Conservation (phyloP, 1,139 yeast genomes). For the Neolecta irregularis region DNA sequence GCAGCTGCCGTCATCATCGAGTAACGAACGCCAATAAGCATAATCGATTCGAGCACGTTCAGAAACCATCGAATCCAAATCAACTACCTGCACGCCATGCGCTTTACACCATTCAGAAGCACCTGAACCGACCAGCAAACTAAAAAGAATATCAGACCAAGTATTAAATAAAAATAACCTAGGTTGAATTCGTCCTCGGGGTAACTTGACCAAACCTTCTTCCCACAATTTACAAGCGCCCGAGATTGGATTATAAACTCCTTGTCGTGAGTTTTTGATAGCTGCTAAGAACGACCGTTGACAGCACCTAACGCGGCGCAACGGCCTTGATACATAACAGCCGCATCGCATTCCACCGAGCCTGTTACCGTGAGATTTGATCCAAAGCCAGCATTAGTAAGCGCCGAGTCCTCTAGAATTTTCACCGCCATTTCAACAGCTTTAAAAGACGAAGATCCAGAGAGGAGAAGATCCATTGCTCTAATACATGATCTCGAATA, state of each 20-base stretch:
- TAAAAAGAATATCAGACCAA: conserved; percentile 1
- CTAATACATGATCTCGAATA: conserved; percentile 14
- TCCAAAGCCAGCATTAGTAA: conserved; percentile 46
- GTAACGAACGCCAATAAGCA: conserved; percentile 17
- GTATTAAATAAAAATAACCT: conserved; percentile 10
- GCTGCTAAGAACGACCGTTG: neutral
- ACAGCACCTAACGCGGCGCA: conserved; percentile 23
- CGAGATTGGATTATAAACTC: conserved; percentile 21
- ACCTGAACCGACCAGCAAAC: conserved; percentile 24
- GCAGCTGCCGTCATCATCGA: conserved; percentile 4
- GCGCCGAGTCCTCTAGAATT: conserved; percentile 30
- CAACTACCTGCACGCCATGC: conserved; percentile 14
- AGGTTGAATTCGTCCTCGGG: conserved; percentile 23
- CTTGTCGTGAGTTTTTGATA: conserved; percentile 5
- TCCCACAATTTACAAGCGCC: conserved; percentile 19
- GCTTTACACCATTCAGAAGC: conserved; percentile 21
- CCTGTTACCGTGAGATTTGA: conserved; percentile 37
- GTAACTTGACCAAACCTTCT: conserved; percentile 14
- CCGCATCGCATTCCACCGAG: conserved; percentile 39
- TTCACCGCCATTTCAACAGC: conserved; percentile 19
- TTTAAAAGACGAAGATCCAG: conserved; percentile 15
- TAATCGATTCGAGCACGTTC: conserved; percentile 14
- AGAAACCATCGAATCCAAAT: conserved; percentile 17
- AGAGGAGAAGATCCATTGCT: conserved; percentile 18
- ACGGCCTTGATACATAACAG: conserved; percentile 18